Conservation (phyloP, 2,329 filamentous ascomycete genomes). For the Botrytis aclada region DNA sequence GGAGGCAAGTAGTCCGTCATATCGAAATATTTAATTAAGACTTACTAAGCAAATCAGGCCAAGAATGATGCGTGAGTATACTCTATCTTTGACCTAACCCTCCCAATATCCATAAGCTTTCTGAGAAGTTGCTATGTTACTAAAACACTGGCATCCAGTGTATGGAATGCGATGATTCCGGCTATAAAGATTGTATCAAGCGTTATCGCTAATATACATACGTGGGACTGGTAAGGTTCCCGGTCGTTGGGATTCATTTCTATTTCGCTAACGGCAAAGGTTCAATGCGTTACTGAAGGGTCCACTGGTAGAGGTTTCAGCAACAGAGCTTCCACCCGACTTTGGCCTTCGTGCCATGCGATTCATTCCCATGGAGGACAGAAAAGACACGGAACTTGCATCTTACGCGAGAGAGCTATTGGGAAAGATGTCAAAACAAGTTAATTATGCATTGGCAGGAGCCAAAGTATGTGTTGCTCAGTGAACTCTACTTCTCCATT, state of each 20-base stretch:
- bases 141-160: not conserved
- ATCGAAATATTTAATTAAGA: not conserved
- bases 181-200: not conserved
- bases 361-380: not conserved
- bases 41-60: not conserved
- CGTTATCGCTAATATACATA: not conserved
- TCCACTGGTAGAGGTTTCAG: not conserved
- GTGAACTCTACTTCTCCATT: not conserved
- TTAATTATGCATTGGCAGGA: slow-evolving; percentile 1
- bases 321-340: not conserved
- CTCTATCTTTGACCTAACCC: not conserved
- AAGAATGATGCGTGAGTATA: slow-evolving; percentile 7
- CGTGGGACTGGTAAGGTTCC: not conserved
- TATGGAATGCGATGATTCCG: not conserved
- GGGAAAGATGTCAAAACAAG: not conserved
- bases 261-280: not conserved
- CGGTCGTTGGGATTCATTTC: not conserved
- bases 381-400: not conserved
- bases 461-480: not conserved
- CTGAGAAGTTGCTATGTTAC: not conserved
- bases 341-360: not conserved
- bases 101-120: not conserved
- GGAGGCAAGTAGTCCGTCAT: slow-evolving; percentile 2
- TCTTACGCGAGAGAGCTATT: not conserved
- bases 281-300: not conserved